Evolutionary conservation across 768 basidiomycete species (phyloP), one percentile per base, ranked within the genome.

Genomic region (Termitomyces sp.): DNA sequence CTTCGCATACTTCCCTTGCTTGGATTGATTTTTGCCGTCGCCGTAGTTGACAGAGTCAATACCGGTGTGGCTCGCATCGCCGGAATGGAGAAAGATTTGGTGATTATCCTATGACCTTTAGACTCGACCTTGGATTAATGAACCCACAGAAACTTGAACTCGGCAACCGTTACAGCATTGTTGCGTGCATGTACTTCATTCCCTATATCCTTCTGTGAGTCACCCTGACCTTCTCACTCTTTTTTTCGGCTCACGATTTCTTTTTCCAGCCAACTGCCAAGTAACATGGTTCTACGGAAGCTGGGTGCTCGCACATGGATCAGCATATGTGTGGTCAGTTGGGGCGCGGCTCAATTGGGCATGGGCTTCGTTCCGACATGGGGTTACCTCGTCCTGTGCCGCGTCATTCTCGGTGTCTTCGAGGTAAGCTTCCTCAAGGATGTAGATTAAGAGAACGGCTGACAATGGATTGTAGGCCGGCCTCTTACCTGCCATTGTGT

Each of bases 341-440:
- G 79, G 77, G 78, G 77, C 13, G 68, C 70, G 8, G 72, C 76
- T 34, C 75, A 78, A 52, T 65, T 80, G 0, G 72, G 73, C 50
- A 78, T 79, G 77, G 77, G 75, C 1, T 79, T 75, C 59, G 72
- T 78, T 3, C 66, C 67, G 20, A 69, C 63, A 9, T 80, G 78
- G 78, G 64, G 68, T 5, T 68, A 69, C 53, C 69, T 81, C n/a
- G 66, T 71, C 15, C 61, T 76, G 3, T 76, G 75, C 55, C 74
- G 77, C 42, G 65, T 75, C 33, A 62, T 79, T 42, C 68, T 80
- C 30, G 78, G 78, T 58, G 54, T 70, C 31, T 77, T 77, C 53
- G 79, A 78, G 72, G 76, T 75, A 58, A 60, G 60, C 18, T 13
- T n/a, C 8, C 33, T 33, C 18, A 34, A 47, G 1, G 18, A 12